phyloP scores from a whole-genome alignment of 2,329 filamentous ascomycete genomes.

The Alternaria alternata region DNA sequence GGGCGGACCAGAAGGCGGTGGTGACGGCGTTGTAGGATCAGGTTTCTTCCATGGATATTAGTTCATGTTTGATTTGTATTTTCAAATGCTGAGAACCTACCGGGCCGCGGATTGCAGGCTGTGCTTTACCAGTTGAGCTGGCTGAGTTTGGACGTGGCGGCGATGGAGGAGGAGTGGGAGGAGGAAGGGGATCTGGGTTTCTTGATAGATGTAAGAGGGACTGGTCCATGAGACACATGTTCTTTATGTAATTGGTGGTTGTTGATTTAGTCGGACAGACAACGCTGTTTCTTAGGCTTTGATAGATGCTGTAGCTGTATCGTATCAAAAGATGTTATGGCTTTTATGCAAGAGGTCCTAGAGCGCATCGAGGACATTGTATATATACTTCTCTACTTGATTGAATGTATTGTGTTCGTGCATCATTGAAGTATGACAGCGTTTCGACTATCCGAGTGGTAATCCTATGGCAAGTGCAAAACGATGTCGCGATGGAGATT shows the following conservation, averaged over 20 bases:
- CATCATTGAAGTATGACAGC: neutral
- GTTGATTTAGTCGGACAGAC: neutral
- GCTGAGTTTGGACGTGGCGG: neutral
- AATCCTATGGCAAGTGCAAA: neutral
- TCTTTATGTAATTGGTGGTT: neutral
- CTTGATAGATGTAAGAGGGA: neutral
- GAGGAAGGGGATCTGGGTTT: neutral
- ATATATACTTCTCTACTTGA: neutral
- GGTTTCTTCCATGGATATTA: neutral
- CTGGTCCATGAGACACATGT: neutral
- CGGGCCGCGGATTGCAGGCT: neutral
- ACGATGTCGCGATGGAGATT: neutral
- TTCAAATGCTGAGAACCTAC: neutral
- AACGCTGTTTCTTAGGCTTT: neutral
- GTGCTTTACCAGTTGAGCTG: neutral
- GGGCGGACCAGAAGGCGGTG: neutral
- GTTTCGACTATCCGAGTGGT: neutral
- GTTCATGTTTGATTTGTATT: neutral
- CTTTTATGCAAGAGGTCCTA: neutral
- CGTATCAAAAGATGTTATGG: neutral
- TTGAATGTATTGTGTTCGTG: neutral
- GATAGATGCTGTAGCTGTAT: neutral
- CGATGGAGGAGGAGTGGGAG: neutral
- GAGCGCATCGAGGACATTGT: neutral
- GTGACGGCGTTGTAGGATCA: neutral